phyloP scores from a whole-genome alignment of 129 eudicot genomes.

The Chrysanthemum lavandulifolium region DNA sequence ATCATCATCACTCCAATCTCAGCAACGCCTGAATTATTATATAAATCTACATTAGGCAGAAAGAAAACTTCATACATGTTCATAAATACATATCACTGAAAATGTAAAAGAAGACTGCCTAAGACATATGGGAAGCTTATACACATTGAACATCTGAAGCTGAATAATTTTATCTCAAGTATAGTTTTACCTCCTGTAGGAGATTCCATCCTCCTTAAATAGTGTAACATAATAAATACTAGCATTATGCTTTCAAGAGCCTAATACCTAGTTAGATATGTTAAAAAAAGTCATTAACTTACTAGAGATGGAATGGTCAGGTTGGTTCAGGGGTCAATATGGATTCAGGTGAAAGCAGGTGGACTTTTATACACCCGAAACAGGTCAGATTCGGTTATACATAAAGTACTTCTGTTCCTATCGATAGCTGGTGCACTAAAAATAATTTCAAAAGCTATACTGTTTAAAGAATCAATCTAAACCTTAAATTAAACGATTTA shows the following conservation, averaged over 20 bases:
- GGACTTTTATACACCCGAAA: too few species aligned
- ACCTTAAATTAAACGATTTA: too few species aligned
- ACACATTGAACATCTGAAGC: background rate
- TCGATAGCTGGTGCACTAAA: background rate
- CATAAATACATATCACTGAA: constrained; percentile 5
- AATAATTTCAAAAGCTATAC: background rate
- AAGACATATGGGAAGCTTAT: background rate
- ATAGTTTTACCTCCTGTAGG: background rate
- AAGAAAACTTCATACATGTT: constrained; percentile 5
- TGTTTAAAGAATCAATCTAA: too few species aligned
- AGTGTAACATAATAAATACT: background rate
- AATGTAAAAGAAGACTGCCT: background rate
- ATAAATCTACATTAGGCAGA: constrained; percentile 27
- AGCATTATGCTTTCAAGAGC: background rate
- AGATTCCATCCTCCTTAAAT: background rate
- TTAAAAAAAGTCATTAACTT: background rate
- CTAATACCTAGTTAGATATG: background rate
- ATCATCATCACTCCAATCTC: constrained; percentile 96
- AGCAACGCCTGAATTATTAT: constrained; percentile 64
- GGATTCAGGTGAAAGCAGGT: too few species aligned
- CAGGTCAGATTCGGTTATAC: too few species aligned
- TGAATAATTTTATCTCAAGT: background rate
- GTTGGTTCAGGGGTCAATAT: too few species aligned
- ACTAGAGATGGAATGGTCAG: too few species aligned
- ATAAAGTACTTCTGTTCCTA: too few species aligned